These are phyloP conservation scores for Pythium dissimile DNA, from an alignment of 352 stramenopile species.

Conservation along the genomic window DNA sequence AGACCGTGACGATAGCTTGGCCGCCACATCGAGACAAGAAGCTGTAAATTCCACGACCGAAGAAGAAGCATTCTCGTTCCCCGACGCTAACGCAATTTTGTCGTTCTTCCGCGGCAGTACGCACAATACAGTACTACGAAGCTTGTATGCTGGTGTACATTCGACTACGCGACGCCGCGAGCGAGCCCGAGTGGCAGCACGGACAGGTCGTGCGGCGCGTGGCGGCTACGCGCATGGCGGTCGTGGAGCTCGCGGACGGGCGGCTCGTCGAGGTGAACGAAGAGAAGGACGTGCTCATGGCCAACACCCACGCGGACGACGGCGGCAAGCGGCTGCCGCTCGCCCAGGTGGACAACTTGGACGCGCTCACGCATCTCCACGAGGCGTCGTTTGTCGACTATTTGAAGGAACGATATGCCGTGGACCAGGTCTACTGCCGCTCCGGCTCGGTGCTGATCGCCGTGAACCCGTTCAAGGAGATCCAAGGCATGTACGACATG, in stretches of 20 bases:
- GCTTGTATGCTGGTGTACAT: conserved; percentile 65
- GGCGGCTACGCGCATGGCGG: conserved; percentile 19
- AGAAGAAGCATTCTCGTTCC: conserved; percentile 5
- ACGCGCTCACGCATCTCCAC: conserved; percentile 72
- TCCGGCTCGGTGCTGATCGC: conserved; percentile 71
- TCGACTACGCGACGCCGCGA: conserved; percentile 27
- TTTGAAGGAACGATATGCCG: conserved; percentile 62
- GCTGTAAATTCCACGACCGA: not conserved
- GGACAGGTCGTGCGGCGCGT: conserved; percentile 40
- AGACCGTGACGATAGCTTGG: not conserved
- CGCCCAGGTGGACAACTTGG: conserved; percentile 62
- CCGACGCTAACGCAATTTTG: too few species aligned
- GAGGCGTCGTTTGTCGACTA: conserved; percentile 81
- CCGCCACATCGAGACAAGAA: conserved; percentile 7
- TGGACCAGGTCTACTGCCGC: conserved; percentile 76
- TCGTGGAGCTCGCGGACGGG: conserved; percentile 44
- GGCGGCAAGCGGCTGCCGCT: conserved; percentile 34
- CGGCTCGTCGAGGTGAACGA: conserved; percentile 39
- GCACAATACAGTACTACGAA: too few species aligned
- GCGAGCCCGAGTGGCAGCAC: conserved; percentile 45
- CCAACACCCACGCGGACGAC: conserved; percentile 25
- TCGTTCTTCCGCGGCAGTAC: too few species aligned
- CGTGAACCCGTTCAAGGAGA: conserved; percentile 78
- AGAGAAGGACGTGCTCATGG: conserved; percentile 50
- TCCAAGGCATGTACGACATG: conserved; percentile 65